Conservation (phyloP, 176 grass and related monocot genomes). For the Tuctoria greenei region DNA sequence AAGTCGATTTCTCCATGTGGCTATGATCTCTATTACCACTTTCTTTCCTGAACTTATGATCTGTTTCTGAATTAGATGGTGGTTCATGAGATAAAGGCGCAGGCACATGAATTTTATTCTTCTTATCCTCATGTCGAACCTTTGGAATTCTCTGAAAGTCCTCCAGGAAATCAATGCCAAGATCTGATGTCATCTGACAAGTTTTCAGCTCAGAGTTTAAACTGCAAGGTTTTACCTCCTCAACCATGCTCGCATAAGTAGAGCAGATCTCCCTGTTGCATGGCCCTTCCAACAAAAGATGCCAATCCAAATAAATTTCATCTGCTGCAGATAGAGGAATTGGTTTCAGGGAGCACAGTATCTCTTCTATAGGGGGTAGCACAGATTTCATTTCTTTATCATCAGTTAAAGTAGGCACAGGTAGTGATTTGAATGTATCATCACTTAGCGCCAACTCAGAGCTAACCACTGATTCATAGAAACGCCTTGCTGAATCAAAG, state of each 20-base stretch:
- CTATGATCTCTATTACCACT: constrained; percentile 27
- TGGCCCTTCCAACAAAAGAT: constrained; percentile 63
- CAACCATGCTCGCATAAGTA: constrained; percentile 52
- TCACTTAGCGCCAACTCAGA: constrained; percentile 74
- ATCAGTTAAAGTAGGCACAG: constrained; percentile 72
- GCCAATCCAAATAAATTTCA: constrained; percentile 95
- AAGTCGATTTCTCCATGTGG: constrained; percentile 25
- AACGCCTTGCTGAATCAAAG: constrained; percentile 38
- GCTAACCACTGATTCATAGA: constrained; percentile 83
- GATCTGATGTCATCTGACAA: constrained; percentile 36
- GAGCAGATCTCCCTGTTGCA: constrained; percentile 73
- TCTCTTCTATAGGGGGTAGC: constrained; percentile 35
- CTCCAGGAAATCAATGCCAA: constrained; percentile 63
- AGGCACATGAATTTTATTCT: constrained; percentile 31
- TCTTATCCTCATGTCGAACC: constrained; percentile 38
- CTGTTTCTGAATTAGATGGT: constrained; percentile 34
- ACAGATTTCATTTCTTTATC: constrained; percentile 52
- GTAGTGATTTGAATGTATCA: constrained; percentile 81
- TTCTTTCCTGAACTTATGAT: constrained; percentile 39
- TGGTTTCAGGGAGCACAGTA: constrained; percentile 59
- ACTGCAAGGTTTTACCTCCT: constrained; percentile 52
- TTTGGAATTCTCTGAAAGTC: constrained; percentile 47
- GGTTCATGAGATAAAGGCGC: constrained; percentile 30
- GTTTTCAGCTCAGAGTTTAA: constrained; percentile 55
- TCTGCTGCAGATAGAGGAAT: constrained; percentile 66